These are phyloP conservation scores for Exidia glandulosa DNA, from an alignment of 768 basidiomycete species.

Conservation along the genomic window DNA sequence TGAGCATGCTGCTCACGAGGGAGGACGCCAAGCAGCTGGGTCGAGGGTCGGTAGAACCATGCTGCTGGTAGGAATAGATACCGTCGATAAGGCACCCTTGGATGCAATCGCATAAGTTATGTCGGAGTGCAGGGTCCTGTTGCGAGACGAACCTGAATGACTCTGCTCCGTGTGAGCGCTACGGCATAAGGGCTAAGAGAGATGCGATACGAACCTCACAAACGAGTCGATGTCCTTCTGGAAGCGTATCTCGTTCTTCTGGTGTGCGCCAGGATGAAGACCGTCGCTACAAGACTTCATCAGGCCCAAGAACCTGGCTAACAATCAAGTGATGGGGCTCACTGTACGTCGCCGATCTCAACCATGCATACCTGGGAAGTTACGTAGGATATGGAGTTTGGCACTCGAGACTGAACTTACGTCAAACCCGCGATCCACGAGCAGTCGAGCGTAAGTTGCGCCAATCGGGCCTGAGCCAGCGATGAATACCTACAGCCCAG, in stretches of 20 bases:
- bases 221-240: constrained; percentile 16
- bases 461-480: constrained; percentile 23
- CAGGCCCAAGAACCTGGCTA: constrained; percentile 2
- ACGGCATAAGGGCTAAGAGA: too few relatives aligned
- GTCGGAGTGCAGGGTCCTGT: too few relatives aligned
- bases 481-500: constrained; percentile 15
- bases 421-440: constrained; percentile 12
- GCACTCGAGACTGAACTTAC: constrained; percentile 8
- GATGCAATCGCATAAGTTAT: too few relatives aligned
- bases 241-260: constrained; percentile 24
- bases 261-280: constrained; percentile 15
- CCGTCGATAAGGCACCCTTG: constrained; percentile 10
- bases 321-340: too few relatives aligned
- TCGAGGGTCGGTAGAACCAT: constrained; percentile 7
- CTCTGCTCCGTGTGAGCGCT: too few relatives aligned
- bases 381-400: not conserved
- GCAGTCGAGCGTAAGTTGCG: constrained; percentile 14
- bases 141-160: too few relatives aligned
- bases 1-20: too few relatives aligned
- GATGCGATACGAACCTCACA: not conserved
- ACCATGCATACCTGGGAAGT: constrained; percentile 5
- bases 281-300: constrained; percentile 1
- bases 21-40: constrained; percentile 5
- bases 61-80: constrained; percentile 9
- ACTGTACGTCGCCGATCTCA: constrained; percentile 13